Evolutionary conservation across 495 filamentous ascomycete genomes (phyloP), one percentile per base, ranked within the genome.

Genomic region (Xylaria palmicola): DNA sequence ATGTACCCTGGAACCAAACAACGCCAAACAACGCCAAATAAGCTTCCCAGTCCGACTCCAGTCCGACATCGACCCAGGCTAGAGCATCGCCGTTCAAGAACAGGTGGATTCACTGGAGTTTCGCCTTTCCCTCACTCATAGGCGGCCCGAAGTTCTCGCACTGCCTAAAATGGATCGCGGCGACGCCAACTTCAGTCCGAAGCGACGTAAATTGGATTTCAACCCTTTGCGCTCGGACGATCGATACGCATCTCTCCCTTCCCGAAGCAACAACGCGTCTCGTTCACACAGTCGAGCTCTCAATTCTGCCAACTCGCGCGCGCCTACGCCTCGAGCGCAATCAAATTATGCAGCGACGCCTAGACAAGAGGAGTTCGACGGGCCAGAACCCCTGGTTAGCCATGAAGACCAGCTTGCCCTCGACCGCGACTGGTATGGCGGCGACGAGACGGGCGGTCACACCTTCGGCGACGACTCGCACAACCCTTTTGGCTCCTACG

Each of bases 371-470:
- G 79, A 85, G 72, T 80, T 83, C 62, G 76, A 86, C 59, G 76
- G 76, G 8, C 82, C 82, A 0, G 81, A 83, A 59, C 73, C 79
- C 0, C 72, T 72, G 3, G 74, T 83, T 2, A 70, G 73, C 30
- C 77, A 75, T 29, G 72, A 76, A 30, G 79, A 81, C 39, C 77
- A 79, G 37, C 81, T 81, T 51, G 88, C 86, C n/a, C 77, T 93
- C n/a, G 90, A 94, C 71, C 85, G 90, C 59, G 90, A 93, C 72
- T 94, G 90, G 90, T 94, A 94, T 73, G 83, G 82, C 22, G 88
- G 86, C 30, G 91, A 93, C 65, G 90, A 93, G 64, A 84, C 86
- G 55, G 71, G 77, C 27, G 79, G 77, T 3, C 86, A 92, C 68
- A 87, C 87, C 5, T 86, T 92, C 65, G 90, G 90, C 65, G 90